Evolutionary conservation across 192 early-diverging fungal species (phyloP), one percentile per base, ranked within the genome.

Genomic region (Phlyctochytrium planicorne): DNA sequence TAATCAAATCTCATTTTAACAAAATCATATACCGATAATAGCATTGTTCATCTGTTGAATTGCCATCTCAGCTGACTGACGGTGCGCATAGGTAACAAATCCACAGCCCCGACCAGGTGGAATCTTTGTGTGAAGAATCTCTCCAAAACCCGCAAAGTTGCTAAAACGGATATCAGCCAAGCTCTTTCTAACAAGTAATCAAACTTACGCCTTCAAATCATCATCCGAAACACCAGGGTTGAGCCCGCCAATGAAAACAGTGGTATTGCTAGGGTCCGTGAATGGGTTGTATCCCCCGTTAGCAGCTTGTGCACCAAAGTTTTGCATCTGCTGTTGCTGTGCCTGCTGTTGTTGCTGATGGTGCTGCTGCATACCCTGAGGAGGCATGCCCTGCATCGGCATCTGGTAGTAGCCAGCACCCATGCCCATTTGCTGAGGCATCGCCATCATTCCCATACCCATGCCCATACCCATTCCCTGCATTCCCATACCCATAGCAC

Each of bases 191-290:
- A 4, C n/a, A 31, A 17, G 23, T 17, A 34, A 34, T 4, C 24
- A 29, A 47, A 57, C 66, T 68, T 63, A 83, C 79, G 47, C 53
- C 34, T 85, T 74, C 63, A 98, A 82, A 60, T 97, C 94, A 55
- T 94, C 91, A 70, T 97, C 95, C 29, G 83, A 82, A 17, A 92
- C 89, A 4, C 86, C 81, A 33, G 90, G 82, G 40, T 84, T 90
- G 50, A 98, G 78, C 2, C 95, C 95, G 27, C 97, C 97, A 29
- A 98, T 93, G 82, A 98, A 98, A 30, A 98, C 93, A 1, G 97
- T 98, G 2, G 95, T 97, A 78, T 97, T 97, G 75, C 79, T 89
- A 37, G 93, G 93, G 73, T 97, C 95, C 30, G 78, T 87, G 72
- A 84, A 70, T 16, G 32, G 40, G 55, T 69, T 68, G 69, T 76